Evolutionary conservation across 805 yeast genomes (phyloP).

Genomic region (Hanseniaspora taiwanica): DNA sequence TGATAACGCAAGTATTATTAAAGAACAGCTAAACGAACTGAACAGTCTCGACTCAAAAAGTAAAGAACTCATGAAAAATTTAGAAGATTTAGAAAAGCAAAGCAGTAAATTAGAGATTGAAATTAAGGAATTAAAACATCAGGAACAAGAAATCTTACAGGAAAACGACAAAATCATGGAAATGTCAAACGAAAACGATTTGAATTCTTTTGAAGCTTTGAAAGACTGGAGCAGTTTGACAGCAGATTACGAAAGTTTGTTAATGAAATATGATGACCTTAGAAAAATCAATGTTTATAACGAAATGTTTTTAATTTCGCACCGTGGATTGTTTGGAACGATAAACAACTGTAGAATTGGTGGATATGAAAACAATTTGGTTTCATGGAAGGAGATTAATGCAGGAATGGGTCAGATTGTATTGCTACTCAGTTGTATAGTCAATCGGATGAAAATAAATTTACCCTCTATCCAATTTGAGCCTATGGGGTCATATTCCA

Average conservation of each 20-base stretch:
- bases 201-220: conserved; percentile 36
- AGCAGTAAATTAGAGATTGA: conserved; percentile 35
- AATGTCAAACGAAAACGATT: conserved; percentile 41
- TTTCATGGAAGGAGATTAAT: conserved; percentile 84
- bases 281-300: conserved; percentile 71
- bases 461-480: conserved; percentile 48
- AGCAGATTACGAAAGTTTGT: conserved; percentile 46
- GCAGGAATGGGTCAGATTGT: conserved; percentile 84
- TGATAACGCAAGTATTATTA: conserved; percentile 30
- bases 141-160: conserved; percentile 30
- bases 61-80: conserved; percentile 10
- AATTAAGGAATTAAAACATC: too few species aligned
- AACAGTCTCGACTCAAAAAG: conserved; percentile 18
- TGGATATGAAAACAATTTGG: conserved; percentile 38
- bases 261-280: conserved; percentile 55
- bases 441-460: conserved; percentile 40
- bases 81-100: conserved; percentile 22
- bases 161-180: conserved; percentile 32
- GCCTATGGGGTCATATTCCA: conserved; percentile 79
- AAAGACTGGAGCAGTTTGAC: conserved; percentile 50
- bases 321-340: conserved; percentile 74
- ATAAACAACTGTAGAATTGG: conserved; percentile 84
- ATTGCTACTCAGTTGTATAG: conserved; percentile 51
- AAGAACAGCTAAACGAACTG: conserved; percentile 18
- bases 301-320: conserved; percentile 72